Evolutionary conservation across 75 land plant genomes (phyloP), one percentile per base, ranked within the genome.

Genomic region (Ceratopteris richardii): DNA sequence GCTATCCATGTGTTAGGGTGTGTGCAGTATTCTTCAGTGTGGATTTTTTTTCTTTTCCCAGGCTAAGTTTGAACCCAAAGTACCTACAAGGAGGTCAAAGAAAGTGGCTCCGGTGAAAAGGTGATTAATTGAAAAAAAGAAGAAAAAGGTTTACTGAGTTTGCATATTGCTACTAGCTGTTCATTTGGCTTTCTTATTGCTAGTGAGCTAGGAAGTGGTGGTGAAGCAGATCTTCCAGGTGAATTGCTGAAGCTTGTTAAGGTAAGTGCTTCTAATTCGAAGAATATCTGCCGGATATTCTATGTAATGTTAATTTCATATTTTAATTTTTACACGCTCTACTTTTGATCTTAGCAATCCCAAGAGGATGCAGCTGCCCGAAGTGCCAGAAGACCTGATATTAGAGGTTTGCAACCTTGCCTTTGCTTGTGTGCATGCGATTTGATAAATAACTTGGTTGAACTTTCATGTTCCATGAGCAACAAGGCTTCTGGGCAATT

Each of bases 1-100:
- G n/a, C n/a, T n/a, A n/a, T n/a, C n/a, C n/a, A n/a, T n/a, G n/a
- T n/a, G n/a, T n/a, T n/a, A n/a, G n/a, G n/a, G n/a, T n/a, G n/a
- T n/a, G n/a, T n/a, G n/a, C n/a, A n/a, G n/a, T n/a, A n/a, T n/a
- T n/a, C n/a, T n/a, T n/a, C n/a, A n/a, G n/a, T n/a, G n/a, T n/a
- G n/a, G n/a, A n/a, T n/a, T n/a, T n/a, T n/a, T n/a, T n/a, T n/a
- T n/a, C n/a, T n/a, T n/a, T n/a, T n/a, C n/a, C n/a, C n/a, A 65
- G 60, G 41, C 59, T 13, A 66, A 66, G n/a, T 66, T 66, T 57
- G 69, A 58, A 47, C 69, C 69, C 23, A 66, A 66, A 50, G 64
- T 66, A 1, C 62, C 69, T 26, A 44, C 69, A 36, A 39, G 69
- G 63, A 57, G 69, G 11, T 20, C 29, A 63, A 66, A 66, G 51